Conservation (phyloP, 371 early-diverging fungal genomes). For the Sporodiniella umbellata region DNA sequence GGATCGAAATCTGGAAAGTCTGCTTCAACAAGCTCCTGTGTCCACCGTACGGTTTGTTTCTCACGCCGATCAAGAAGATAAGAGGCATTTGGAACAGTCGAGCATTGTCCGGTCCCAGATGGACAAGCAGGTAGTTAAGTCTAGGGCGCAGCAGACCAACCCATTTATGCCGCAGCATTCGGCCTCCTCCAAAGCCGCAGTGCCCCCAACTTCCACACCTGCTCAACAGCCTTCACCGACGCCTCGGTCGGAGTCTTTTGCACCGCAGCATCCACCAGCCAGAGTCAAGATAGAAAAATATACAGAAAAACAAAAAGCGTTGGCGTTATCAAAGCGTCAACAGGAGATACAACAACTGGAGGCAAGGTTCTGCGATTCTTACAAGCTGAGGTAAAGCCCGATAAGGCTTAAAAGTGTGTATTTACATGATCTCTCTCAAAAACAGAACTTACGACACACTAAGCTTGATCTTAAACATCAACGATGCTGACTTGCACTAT, state of each 20-base stretch:
- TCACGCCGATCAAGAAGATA: not conserved
- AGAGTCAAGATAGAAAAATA: not conserved
- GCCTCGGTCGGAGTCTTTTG: not conserved
- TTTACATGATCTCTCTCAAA: not conserved
- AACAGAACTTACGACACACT: not conserved
- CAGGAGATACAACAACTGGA: slow-evolving; percentile 39
- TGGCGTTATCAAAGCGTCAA: slow-evolving; percentile 29
- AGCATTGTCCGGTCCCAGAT: no score
- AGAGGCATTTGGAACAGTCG: not conserved
- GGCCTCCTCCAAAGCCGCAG: not conserved
- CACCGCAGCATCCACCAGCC: not conserved
- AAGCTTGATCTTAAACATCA: slow-evolving; percentile 16
- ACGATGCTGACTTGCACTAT: slow-evolving; percentile 32
- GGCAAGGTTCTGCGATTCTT: slow-evolving; percentile 45
- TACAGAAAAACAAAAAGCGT: slow-evolving; percentile 15
- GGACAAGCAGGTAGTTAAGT: not conserved
- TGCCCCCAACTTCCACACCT: not conserved
- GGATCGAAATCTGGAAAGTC: slow-evolving; percentile 52
- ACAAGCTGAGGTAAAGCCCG: slow-evolving; percentile 30
- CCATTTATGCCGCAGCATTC: not conserved
- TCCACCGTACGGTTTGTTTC: slow-evolving; percentile 53
- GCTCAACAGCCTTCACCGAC: not conserved
- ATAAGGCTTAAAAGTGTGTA: no score
- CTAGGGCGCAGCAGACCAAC: not conserved
- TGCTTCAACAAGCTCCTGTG: slow-evolving; percentile 56